A percentile compares a stretch with the other conserved stretches of the same genome.
phyloP scores from a whole-genome alignment of 192 early-diverging fungal species.

The Phycomyces nitens region DNA sequence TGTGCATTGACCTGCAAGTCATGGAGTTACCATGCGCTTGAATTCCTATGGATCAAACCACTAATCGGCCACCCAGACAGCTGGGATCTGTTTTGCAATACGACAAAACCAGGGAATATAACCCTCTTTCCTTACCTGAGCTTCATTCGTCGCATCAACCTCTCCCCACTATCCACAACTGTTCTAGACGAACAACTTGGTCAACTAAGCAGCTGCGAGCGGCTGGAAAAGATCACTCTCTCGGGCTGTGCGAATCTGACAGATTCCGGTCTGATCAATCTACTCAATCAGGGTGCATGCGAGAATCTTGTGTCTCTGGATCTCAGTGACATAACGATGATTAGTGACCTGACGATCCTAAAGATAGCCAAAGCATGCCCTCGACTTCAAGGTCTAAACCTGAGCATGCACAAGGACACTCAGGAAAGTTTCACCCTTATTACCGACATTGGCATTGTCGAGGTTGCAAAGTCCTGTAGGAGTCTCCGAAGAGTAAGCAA shows the following conservation, averaged over 20 bases:
- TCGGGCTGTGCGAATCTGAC: slow-evolving; percentile 44
- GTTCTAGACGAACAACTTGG: slow-evolving; percentile 34
- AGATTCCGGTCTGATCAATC: slow-evolving; percentile 37
- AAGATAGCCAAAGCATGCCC: slow-evolving; percentile 41
- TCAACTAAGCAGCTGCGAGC: slow-evolving; percentile 35
- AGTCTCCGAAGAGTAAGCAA: slow-evolving; percentile 48
- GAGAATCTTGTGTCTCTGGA: slow-evolving; percentile 43
- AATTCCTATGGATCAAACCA: slow-evolving; percentile 54
- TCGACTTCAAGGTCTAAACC: slow-evolving; percentile 50
- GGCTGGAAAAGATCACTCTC: slow-evolving; percentile 49
- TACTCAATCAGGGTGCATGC: slow-evolving; percentile 35
- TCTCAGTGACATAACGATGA: slow-evolving; percentile 43
- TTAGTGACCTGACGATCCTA: slow-evolving; percentile 40
- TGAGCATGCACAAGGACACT: slow-evolving; percentile 35
- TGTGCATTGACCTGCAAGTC: slow-evolving; percentile 48
- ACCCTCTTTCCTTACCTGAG: slow-evolving; percentile 41
- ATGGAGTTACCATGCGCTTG: slow-evolving; percentile 54
- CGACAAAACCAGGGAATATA: slow-evolving; percentile 10
- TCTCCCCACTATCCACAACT: slow-evolving; percentile 42
- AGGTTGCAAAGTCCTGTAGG: slow-evolving; percentile 42
- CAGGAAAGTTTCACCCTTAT: slow-evolving; percentile 37
- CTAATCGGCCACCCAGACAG: slow-evolving; percentile 15
- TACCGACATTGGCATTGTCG: slow-evolving; percentile 43
- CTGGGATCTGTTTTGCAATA: slow-evolving; percentile 29
- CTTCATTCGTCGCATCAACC: slow-evolving; percentile 53